Base-by-base conservation (phyloP, 768 basidiomycete genomes). In the Trametes gibbosa region DNA sequence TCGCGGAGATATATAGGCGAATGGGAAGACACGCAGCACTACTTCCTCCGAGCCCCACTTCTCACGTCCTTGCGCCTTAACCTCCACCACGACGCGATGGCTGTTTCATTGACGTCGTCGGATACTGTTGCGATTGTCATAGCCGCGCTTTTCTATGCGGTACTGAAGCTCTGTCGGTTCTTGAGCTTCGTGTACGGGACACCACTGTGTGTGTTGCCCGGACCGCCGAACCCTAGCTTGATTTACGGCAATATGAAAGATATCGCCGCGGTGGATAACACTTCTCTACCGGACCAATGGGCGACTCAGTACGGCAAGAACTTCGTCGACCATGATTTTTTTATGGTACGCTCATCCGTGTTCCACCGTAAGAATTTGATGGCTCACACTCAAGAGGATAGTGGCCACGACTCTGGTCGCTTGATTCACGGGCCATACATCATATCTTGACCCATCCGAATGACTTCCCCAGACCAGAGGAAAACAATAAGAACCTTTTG, bases 401-500 rank as follows among this genome's bases (percentile, higher is more conserved):
- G 37, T 39, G 10, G 37, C 52, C 52, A 12, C 52, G 52, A 17
- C 25, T 53, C 9, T 53, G 43, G 41, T 42, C 52, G 0, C 69
- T 76, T 55, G 89, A 90, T 64, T 73, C 81, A 0, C 81, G 82
- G 34, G 89, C 87, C 0, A 39, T 90, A 32, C 77, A 79, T 41
- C 83, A 90, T 63, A 74, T 92, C 50, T 73, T 91, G 14, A 76
- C 78, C 61, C 82, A 86, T 56, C 72, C 72, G 24, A 69, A 79
- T 29, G 72, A 76, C 42, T 89, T 84, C 60, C 80, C 82, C 56
- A 89, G 89, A 62, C 77, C 85, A 0, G 73, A 75, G 13, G 61
- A 66, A 0, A 62, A 70, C 3, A 74, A 80, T 12, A 74, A 69
- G 39, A 66, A 56, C 32, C 65, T 86, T 5, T 56, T 67, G 16